phyloP scores from a whole-genome alignment of 768 basidiomycete genomes.

The Dacryopinax primogenitus region DNA sequence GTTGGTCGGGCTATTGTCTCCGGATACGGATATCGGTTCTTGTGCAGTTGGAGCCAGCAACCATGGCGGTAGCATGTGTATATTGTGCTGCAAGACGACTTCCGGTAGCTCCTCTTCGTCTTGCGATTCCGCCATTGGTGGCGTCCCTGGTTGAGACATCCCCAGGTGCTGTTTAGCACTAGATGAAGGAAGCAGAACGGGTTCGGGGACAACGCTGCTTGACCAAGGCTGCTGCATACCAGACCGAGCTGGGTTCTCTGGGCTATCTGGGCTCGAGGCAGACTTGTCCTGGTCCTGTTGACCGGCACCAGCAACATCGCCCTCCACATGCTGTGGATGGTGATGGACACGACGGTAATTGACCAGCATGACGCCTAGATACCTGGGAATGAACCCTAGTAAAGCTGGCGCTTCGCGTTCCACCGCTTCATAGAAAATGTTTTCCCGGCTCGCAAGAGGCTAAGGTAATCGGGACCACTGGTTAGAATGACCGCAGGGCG shows the following conservation, averaged over 20 bases:
- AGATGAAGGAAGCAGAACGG: background rate
- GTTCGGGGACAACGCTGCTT: background rate
- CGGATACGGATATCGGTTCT: background rate
- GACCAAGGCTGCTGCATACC: background rate
- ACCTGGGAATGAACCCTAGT: slow-evolving; percentile 89
- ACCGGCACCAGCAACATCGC: slow-evolving; percentile 27
- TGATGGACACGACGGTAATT: slow-evolving; percentile 68
- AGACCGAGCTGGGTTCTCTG: background rate
- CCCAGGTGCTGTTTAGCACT: background rate
- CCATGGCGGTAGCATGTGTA: slow-evolving; percentile 96
- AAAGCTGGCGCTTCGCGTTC: slow-evolving; percentile 88
- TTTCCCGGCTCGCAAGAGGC: slow-evolving; percentile 94
- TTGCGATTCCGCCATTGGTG: slow-evolving; percentile 9
- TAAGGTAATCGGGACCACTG: slow-evolving; percentile 27
- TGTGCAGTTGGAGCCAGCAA: slow-evolving; percentile 37
- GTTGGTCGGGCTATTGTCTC: background rate
- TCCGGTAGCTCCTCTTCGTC: slow-evolving; percentile 84
- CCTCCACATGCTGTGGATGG: slow-evolving; percentile 22
- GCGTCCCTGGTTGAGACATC: background rate
- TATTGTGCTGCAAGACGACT: slow-evolving; percentile 78
- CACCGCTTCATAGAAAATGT: slow-evolving; percentile 93
- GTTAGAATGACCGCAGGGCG: slow-evolving; percentile 21
- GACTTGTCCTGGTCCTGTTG: background rate
- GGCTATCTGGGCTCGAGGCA: background rate
- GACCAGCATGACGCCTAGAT: slow-evolving; percentile 96